Evolutionary conservation across 768 basidiomycete species (phyloP), one percentile per base, ranked within the genome.

Genomic region (Coprinopsis sp.): DNA sequence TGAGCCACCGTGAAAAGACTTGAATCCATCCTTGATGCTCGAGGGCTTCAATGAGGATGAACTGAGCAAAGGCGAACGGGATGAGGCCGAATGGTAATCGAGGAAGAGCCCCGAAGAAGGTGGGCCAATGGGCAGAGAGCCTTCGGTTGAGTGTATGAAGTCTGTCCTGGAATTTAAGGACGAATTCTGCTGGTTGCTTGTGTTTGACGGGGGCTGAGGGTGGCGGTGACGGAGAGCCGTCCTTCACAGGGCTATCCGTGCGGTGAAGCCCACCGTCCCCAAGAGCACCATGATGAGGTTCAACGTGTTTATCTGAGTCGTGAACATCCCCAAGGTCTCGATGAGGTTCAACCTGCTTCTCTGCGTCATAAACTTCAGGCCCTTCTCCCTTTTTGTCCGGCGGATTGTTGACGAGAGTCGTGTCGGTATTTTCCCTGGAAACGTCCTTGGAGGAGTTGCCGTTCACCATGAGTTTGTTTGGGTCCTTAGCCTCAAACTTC

Each of bases 61-160:
- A 97, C 64, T 94, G 91, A 1, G 87, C 84, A 60, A 97, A 92
- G 0, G 92, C 89, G 58, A 98, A 98, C 0, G 91, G 91, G 13
- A 96, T 69, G 6, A 96, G 79, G 11, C 81, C 75, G 49, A 92
- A 81, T 1, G 92, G 94, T 0, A 94, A 71, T 16, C 84, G 77
- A 0, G 79, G 74, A 18, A 83, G 66, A 18, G 81, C 78, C 8
- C 77, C 77, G 60, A 76, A 72, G 51, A 86, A 71, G 1, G 87
- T 92, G 0, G 91, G 91, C 61, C 90, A 89, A 34, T 71, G 69
- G 16, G 47, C 50, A 27, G 67, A 33, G 25, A 55, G 46, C 33
- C 31, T 33, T 10, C 31, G 13, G 45, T 58, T 56, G 33, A 46
- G 53, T 6, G 12, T 13, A 34, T 56, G 50, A 10, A 60, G 6